Conservation (phyloP, 148 eudicot genomes). For the Vaccinium macrocarpon region DNA sequence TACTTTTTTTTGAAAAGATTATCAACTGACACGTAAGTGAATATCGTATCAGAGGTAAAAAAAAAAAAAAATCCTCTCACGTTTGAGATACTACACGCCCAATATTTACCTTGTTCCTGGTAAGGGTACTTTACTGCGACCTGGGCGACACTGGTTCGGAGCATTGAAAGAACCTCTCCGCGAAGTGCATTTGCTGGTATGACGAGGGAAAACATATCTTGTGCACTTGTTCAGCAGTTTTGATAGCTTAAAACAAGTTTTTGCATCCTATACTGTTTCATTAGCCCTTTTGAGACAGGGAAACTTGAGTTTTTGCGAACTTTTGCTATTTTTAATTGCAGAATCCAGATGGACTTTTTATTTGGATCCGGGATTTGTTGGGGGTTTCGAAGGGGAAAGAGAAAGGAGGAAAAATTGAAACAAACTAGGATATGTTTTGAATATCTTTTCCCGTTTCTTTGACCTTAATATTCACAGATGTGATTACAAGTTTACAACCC, state of each 20-base stretch:
- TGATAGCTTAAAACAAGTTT: not conserved
- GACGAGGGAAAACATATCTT: not conserved
- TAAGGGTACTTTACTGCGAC: not conserved
- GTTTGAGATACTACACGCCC: not conserved
- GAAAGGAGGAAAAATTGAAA: not conserved
- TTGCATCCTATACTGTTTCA: too few species aligned
- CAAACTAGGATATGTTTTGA: not conserved
- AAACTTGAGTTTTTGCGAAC: not conserved
- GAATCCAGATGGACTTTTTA: not conserved
- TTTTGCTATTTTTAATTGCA: not conserved
- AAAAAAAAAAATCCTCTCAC: not conserved
- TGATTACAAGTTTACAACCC: too few species aligned
- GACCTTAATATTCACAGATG: too few species aligned
- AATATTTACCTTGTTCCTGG: not conserved
- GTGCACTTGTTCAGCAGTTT: not conserved
- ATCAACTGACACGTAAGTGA: not conserved
- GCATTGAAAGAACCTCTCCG: not conserved
- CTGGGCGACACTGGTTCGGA: not conserved
- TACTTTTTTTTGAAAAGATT: too few species aligned
- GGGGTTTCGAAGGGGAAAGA: not conserved
- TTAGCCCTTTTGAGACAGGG: too few species aligned
- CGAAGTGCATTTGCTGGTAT: not conserved
- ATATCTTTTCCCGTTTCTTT: too few species aligned
- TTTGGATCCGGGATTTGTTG: not conserved
- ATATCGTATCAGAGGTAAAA: not conserved